phyloP scores from a whole-genome alignment of 2,329 filamentous ascomycete genomes.

The Sodiomyces alkalinus region DNA sequence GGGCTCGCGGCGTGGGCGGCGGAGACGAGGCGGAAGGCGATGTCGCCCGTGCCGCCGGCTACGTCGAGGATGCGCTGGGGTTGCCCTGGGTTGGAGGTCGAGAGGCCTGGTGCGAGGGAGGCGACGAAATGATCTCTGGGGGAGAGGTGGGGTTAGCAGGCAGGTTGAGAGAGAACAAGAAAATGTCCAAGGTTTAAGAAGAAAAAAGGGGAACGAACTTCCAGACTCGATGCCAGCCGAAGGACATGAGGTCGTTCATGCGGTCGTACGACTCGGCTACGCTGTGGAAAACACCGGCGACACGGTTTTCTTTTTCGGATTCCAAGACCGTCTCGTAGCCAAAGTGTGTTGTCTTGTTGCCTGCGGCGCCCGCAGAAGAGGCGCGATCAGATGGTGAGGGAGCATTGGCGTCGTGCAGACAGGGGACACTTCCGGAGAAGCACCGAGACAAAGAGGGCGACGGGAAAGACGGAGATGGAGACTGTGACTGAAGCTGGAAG shows the following conservation, averaged over 20 bases:
- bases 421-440: no score
- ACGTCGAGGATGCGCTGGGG: conserved; percentile 78
- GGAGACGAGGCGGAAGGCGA: conserved; percentile 90
- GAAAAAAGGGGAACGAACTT: conserved; percentile 34
- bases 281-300: conserved; percentile 83
- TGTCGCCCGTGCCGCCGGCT: conserved; percentile 92
- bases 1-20: conserved; percentile 69
- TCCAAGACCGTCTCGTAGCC: conserved; percentile 78
- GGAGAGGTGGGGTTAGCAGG: not conserved
- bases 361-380: no score
- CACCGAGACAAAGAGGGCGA: no score
- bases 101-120: conserved; percentile 67
- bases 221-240: conserved; percentile 93
- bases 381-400: conserved; percentile 10
- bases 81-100: conserved; percentile 24
- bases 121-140: conserved; percentile 77
- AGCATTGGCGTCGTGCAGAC: no score
- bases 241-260: conserved; percentile 99
- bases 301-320: conserved; percentile 54
- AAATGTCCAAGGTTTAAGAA: not conserved
- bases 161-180: no score
- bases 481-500: no score
- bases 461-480: no score
- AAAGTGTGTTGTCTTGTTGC: conserved; percentile 68
- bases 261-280: conserved; percentile 90